Conservation (phyloP, 78 protist genomes). For the Dictyostelium capitatum region DNA sequence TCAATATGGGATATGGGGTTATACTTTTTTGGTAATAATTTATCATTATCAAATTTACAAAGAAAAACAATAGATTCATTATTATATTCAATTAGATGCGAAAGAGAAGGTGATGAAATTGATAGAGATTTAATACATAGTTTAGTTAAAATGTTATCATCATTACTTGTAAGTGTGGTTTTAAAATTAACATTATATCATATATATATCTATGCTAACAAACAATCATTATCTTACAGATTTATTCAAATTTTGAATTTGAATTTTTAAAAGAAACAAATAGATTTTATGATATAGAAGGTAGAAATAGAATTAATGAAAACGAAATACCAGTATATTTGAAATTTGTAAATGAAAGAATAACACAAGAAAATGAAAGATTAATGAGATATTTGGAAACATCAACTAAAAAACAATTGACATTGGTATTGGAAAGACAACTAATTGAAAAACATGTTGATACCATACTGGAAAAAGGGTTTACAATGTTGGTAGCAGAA, state of each 20-base stretch:
- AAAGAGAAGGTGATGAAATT: conserved; percentile 87
- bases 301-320: not conserved
- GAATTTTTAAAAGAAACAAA: conserved; percentile 78
- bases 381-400: conserved; percentile 65
- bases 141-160: conserved; percentile 83
- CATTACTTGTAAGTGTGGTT: conserved; percentile 41
- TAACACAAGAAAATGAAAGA: conserved; percentile 85
- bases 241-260: conserved; percentile 60
- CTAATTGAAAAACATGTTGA: conserved; percentile 79
- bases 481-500: conserved; percentile 35
- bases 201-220: not conserved
- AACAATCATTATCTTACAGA: conserved; percentile 25
- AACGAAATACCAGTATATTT: conserved; percentile 82
- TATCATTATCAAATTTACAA: conserved; percentile 58
- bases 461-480: conserved; percentile 73
- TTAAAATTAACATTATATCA: not conserved
- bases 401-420: conserved; percentile 51
- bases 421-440: conserved; percentile 41
- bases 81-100: conserved; percentile 75
- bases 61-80: conserved; percentile 47
- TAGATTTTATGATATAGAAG: conserved; percentile 83
- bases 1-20: conserved; percentile 92
- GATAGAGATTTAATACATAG: conserved; percentile 68
- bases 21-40: conserved; percentile 56
- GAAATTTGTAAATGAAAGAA: conserved; percentile 77